These are phyloP conservation scores for Eruca vesicaria DNA, from an alignment of 441 rosid species.

Conservation along the genomic window DNA sequence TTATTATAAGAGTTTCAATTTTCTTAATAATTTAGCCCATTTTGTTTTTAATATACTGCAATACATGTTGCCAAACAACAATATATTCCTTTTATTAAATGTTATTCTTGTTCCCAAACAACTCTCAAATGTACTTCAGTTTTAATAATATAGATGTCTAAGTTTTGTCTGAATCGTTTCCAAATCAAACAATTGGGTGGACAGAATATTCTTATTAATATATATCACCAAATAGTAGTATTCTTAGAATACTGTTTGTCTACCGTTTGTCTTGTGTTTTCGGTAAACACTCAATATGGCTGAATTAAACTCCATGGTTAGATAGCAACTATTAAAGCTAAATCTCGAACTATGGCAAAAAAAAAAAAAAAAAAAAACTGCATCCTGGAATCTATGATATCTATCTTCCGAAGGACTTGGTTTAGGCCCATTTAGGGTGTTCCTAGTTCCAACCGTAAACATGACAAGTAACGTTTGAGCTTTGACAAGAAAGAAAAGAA, in stretches of 20 bases:
- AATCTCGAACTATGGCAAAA: neutral
- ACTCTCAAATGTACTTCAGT: too few relatives aligned
- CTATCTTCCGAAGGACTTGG: neutral
- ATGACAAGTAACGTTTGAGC: neutral
- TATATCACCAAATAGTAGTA: too few relatives aligned
- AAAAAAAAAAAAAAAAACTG: neutral
- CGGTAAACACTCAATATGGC: neutral
- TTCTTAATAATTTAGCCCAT: too few relatives aligned
- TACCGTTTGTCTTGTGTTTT: neutral
- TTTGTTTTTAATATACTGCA: too few relatives aligned
- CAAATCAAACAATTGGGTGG: neutral
- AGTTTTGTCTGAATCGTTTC: neutral
- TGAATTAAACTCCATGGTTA: neutral
- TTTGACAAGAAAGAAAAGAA: neutral
- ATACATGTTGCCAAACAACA: too few relatives aligned
- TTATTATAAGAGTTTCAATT: too few relatives aligned
- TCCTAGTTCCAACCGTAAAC: neutral
- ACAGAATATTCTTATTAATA: neutral
- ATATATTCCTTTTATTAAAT: too few relatives aligned
- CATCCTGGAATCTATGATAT: neutral
- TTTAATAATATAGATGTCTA: too few relatives aligned
- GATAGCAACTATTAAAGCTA: neutral
- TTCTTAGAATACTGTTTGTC: too few relatives aligned
- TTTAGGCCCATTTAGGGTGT: neutral
- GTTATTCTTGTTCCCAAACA: too few relatives aligned